Percentiles rank a stretch among this genome's conserved stretches.
Evolutionary conservation across 2,329 filamentous ascomycete species (phyloP).

Genomic region (Penicillium sp.): DNA sequence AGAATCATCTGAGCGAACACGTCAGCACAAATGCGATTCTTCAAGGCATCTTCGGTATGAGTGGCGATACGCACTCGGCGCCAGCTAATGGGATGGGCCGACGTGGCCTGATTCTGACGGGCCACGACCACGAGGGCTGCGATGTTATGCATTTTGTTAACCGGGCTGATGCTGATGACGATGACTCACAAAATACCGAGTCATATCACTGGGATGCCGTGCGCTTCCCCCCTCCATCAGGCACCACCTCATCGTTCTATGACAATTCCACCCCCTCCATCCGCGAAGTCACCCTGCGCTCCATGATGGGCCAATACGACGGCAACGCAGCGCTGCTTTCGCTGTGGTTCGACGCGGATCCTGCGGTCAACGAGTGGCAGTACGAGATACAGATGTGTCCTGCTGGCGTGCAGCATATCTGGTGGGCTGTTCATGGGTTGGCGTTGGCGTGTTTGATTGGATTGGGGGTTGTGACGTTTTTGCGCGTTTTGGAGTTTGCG

Average conservation of each 20-base stretch:
- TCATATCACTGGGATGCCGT: conserved; percentile 34
- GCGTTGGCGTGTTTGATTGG: conserved; percentile 52
- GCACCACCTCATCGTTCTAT: neutral
- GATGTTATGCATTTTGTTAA: conserved; percentile 82
- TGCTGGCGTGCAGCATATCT: conserved; percentile 82
- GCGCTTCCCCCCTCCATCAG: conserved; percentile 23
- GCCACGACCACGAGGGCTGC: conserved; percentile 93
- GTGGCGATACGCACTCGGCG: conserved; percentile 55
- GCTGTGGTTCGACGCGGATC: conserved; percentile 75
- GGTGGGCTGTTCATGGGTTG: conserved; percentile 84
- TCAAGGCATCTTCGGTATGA: conserved; percentile 79
- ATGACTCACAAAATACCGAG: neutral
- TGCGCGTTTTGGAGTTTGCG: neutral
- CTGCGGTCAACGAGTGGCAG: conserved; percentile 64
- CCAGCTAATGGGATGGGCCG: conserved; percentile 60
- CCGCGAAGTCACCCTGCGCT: conserved; percentile 86
- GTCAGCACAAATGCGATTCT: conserved; percentile 68
- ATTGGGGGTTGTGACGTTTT: conserved; percentile 13
- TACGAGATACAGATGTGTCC: conserved; percentile 76
- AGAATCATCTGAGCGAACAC: conserved; percentile 78
- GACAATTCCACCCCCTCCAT: conserved; percentile 43
- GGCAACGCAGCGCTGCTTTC: conserved; percentile 87
- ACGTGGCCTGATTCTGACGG: conserved; percentile 77
- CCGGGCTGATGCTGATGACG: conserved; percentile 39
- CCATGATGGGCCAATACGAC: conserved; percentile 97